Evolutionary conservation across 1,139 yeast species (phyloP).

Genomic region (Hansenula sp.): DNA sequence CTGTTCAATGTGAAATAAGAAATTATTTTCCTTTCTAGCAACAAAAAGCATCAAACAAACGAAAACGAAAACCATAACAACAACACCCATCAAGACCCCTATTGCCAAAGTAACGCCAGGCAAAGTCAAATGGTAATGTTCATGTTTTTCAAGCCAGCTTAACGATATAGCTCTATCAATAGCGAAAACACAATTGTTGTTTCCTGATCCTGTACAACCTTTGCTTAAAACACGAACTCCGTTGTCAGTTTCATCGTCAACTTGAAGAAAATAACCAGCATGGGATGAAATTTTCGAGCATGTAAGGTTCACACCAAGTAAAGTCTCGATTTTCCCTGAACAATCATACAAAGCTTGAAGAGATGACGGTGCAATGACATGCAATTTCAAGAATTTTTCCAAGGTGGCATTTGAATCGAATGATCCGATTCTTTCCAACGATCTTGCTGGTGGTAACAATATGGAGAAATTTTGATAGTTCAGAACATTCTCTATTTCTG

Average conservation of each 20-base stretch:
- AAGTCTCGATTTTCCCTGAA: conserved; percentile 37
- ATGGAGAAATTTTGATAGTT: conserved; percentile 45
- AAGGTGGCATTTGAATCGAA: conserved; percentile 36
- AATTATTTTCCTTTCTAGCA: conserved; percentile 18
- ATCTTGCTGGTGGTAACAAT: conserved; percentile 67
- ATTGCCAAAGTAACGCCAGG: conserved; percentile 66
- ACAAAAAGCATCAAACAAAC: conserved; percentile 32
- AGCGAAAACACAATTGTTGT: conserved; percentile 58
- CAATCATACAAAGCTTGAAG: conserved; percentile 41
- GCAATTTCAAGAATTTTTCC: conserved; percentile 57
- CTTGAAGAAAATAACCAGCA: conserved; percentile 28
- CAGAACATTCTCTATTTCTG: conserved; percentile 21
- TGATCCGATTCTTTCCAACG: conserved; percentile 31
- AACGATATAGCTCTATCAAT: conserved; percentile 68
- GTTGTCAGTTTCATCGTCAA: conserved; percentile 49
- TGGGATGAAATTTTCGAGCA: conserved; percentile 37
- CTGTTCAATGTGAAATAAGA: background rate
- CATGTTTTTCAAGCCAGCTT: conserved; percentile 53
- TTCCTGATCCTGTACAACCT: conserved; percentile 56
- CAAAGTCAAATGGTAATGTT: conserved; percentile 51
- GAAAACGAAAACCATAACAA: conserved; percentile 30
- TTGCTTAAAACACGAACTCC: conserved; percentile 62
- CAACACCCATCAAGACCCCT: conserved; percentile 59
- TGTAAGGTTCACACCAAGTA: conserved; percentile 39
- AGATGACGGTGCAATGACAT: conserved; percentile 58